phyloP scores from a whole-genome alignment of 768 basidiomycete species.

The Leucosporidium creatinivorum region DNA sequence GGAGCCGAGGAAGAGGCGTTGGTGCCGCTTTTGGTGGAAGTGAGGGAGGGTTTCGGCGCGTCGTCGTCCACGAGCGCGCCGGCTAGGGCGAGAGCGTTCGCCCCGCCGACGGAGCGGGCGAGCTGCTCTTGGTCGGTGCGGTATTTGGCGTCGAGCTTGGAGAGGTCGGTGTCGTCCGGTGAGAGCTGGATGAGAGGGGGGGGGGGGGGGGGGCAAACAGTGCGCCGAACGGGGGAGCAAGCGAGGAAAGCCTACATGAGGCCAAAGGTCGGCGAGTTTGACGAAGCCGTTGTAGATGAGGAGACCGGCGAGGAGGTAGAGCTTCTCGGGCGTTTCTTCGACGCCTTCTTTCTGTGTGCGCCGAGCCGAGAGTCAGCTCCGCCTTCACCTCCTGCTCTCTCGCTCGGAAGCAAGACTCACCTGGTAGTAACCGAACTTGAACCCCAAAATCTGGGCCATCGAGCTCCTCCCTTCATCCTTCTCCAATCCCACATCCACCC shows the following conservation, averaged over 20 bases:
- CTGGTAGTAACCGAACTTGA: constrained; percentile 89
- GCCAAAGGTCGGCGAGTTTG: constrained; percentile 76
- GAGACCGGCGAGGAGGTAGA: constrained; percentile 76
- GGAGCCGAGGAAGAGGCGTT: background rate
- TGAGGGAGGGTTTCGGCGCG: constrained; percentile 27
- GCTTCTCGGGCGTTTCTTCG: constrained; percentile 59
- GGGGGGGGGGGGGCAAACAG: constrained; percentile 13
- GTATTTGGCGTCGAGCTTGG: constrained; percentile 58
- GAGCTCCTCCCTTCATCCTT: constrained; percentile 33
- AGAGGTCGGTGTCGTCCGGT: constrained; percentile 68
- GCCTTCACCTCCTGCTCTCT: background rate
- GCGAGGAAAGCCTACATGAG: constrained; percentile 59
- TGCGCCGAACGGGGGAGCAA: background rate
- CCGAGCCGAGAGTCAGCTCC: constrained; percentile 17
- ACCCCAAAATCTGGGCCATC: constrained; percentile 83
- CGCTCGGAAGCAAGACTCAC: constrained; percentile 46
- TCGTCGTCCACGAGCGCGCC: constrained; percentile 58
- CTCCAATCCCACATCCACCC: constrained; percentile 36
- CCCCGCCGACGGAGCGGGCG: constrained; percentile 47
- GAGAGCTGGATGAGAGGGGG: constrained; percentile 49
- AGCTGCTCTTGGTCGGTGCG: constrained; percentile 56
- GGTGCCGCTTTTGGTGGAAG: background rate
- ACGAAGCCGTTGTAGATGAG: constrained; percentile 86
- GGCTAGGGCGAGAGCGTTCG: constrained; percentile 72
- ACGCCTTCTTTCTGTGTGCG: constrained; percentile 51